Evolutionary conservation across 345 rosid species (phyloP), one percentile per base, ranked within the genome.

Genomic region (Populus deltoides): DNA sequence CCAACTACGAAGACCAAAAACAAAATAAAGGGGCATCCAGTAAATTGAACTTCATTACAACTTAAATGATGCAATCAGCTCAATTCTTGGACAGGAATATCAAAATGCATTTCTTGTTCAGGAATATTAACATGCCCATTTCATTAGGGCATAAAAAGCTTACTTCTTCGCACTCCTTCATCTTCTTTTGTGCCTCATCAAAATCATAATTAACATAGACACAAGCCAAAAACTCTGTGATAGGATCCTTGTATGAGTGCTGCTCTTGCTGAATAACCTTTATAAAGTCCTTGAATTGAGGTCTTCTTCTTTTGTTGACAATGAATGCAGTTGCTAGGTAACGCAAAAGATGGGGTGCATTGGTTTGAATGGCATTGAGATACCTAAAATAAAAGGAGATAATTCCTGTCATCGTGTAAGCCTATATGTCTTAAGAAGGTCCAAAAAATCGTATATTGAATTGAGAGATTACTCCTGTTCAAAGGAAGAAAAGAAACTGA

Each of bases 81-180:
- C 13, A 12, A 74, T 25, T 53, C 24, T 11, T 25, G 31, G 16
- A 17, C 38, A 53, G 66, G 57, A 20, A 53, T 55, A 38, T 43
- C 6, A 45, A 39, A 20, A 49, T 49, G 36, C 36, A 41, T 2
- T 33, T 53, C 15, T 8, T 25, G 31, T 20, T 16, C 39, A 71
- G 66, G 57, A 20, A 53, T 55, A 38, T 43, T 8, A 31, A 49
- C 25, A 41, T 49, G 36, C 4, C 45, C 31, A 35, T 27, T 11
- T 73, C 16, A 66, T 31, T 53, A 39, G 66, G 79, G 29, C 53
- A 39, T 69, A 78, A 13, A 22, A 36, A 70, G 47, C 87, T 88
- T 86, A 97, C 99, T 82, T 90, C 98, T 87, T 94, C 98, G 70
- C 99, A 97, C 83, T 94, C 98, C 71, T 80, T 92, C 98, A 97